These are phyloP conservation scores for Solanum bulbocastanum DNA, from an alignment of 257 asterid genomes.

Conservation along the genomic window DNA sequence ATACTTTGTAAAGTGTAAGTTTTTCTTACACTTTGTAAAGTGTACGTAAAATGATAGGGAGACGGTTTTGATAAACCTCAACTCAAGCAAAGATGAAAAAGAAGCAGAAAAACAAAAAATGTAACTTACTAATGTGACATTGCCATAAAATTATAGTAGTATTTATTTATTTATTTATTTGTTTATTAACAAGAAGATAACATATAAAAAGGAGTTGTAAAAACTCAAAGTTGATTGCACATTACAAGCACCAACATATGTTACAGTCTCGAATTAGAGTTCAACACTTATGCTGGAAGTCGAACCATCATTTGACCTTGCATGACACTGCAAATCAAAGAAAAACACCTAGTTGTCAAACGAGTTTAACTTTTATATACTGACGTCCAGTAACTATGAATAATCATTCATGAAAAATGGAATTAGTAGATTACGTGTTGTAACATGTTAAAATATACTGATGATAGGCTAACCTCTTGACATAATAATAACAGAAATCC, in stretches of 20 bases:
- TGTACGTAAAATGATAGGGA: no score
- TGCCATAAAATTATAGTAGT: neutral
- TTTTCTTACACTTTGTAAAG: no score
- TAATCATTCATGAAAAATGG: neutral
- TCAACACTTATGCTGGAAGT: neutral
- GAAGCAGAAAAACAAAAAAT: neutral
- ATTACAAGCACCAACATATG: neutral
- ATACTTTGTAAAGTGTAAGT: no score
- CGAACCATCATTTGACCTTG: conserved; percentile 35
- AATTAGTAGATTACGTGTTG: neutral
- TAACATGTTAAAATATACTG: neutral
- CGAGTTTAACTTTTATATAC: neutral
- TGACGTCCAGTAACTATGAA: neutral
- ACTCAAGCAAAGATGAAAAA: no score
- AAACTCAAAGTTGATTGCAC: neutral
- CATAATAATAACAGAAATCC: conserved; percentile 84
- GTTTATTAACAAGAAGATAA: neutral
- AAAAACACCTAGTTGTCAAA: neutral
- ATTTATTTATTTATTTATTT: neutral
- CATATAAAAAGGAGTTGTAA: neutral
- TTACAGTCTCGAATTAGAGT: neutral
- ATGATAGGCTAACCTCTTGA: conserved; percentile 46
- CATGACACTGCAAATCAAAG: conserved; percentile 47
- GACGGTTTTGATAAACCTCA: no score
- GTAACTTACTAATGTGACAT: neutral